phyloP scores from a whole-genome alignment of 257 asterid genomes.

The Nemophila menziesii region DNA sequence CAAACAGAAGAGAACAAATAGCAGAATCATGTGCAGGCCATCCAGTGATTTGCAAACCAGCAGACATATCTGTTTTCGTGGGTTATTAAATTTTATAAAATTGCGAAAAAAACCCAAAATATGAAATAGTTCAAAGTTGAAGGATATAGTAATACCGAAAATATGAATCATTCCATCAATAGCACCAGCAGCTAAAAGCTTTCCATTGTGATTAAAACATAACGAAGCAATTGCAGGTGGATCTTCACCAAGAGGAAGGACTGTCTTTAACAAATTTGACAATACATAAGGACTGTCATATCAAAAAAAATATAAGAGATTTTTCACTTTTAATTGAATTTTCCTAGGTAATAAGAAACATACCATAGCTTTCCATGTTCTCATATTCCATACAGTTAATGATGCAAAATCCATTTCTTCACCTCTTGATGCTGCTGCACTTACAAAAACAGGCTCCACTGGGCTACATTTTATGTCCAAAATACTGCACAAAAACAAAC shows the following conservation, averaged over 20 bases:
- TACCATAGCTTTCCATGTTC: constrained; percentile 96
- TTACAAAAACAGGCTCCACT: constrained; percentile 91
- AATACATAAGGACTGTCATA: constrained; percentile 28
- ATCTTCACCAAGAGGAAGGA: constrained; percentile 97
- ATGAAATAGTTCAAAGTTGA: neutral
- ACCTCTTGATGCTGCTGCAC: constrained; percentile 90
- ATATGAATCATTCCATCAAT: constrained; percentile 95
- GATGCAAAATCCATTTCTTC: constrained; percentile 76
- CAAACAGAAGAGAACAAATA: constrained; percentile 77
- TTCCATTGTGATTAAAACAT: constrained; percentile 92
- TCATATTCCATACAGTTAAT: constrained; percentile 95
- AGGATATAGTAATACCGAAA: constrained; percentile 72
- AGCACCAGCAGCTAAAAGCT: constrained; percentile 98
- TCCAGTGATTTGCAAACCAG: constrained; percentile 91
- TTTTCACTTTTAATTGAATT: constrained; percentile 13
- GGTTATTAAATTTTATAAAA: constrained; percentile 34
- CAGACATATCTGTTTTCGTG: constrained; percentile 77
- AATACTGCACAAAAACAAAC: constrained; percentile 44
- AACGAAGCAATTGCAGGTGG: constrained; percentile 93
- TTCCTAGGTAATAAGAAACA: constrained; percentile 24
- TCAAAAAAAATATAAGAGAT: constrained; percentile 12
- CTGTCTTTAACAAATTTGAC: constrained; percentile 67
- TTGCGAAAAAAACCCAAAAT: neutral
- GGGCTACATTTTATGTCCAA: constrained; percentile 99
- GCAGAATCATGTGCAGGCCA: constrained; percentile 99